Base-by-base conservation (phyloP, 1,139 yeast genomes). In the Saccharomyces hybrid region DNA sequence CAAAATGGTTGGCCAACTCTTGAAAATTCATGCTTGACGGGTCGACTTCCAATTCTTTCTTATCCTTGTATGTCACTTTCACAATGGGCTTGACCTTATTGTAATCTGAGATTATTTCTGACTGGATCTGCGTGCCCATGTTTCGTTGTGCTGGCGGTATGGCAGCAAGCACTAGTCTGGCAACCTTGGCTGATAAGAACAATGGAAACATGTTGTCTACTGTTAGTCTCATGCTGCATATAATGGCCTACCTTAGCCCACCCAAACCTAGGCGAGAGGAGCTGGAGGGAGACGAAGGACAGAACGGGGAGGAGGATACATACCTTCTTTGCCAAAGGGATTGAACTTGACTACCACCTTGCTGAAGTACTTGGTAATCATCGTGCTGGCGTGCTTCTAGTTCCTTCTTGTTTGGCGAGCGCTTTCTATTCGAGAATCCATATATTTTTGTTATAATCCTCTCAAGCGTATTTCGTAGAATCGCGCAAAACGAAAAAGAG, bases 291-390 rank as follows among this genome's bases (percentile, higher is more conserved):
- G 26, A 24, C 26, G 6, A 24, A 31, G 34, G 3, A 31, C 26
- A 3, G 34, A 31, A 31, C 34, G 34, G 34, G 34, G 34, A 11
- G 34, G 34, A 19, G 27, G n/a, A 8, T 24, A 74, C 80, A 57
- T 71, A 78, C 83, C 79, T 60, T 86, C 88, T 46, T 77, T 71
- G 0, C 83, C 80, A 59, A 88, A 79, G 0, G 97, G 96, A 68
- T 87, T 83, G 75, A 89, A 89, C 68, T 78, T 83, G 52, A 89
- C 88, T 48, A 77, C 75, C 14, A 88, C 88, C 64, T 83, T 83
- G 46, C 88, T 76, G 72, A 89, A 87, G 73, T 85, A 88, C 72
- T 88, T 88, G 51, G 96, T 89, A 64, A 89, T 85, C 96, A 89
- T 88, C 19, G 27, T 32, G 50, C 2, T 9, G 21, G n/a, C 6